Percentiles rank a stretch among this genome's conserved stretches.
Evolutionary conservation across 139 green algal genomes (phyloP).

Genomic region (Closterium sp.): DNA sequence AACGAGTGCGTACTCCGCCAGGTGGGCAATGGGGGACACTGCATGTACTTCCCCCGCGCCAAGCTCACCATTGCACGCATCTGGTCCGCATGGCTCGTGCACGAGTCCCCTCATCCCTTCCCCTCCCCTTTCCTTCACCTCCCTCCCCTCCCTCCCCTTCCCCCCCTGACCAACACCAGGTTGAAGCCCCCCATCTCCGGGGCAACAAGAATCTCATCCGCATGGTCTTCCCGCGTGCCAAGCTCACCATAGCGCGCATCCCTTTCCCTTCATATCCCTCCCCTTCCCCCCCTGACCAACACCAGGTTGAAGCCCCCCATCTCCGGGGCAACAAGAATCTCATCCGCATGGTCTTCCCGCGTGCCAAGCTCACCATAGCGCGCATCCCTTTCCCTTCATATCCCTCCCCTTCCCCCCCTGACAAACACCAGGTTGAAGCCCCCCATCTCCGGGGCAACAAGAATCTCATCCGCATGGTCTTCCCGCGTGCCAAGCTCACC

Average conservation of each 20-base stretch:
- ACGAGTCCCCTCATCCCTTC: not conserved
- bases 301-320: conserved; percentile 5
- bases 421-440: not conserved
- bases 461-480: conserved; percentile 3
- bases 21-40: not conserved
- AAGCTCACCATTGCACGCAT: not conserved
- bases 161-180: not conserved
- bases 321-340: conserved; percentile 11
- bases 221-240: not conserved
- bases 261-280: too few species aligned
- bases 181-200: not conserved
- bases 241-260: not conserved
- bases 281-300: not conserved
- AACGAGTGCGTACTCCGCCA: too few species aligned
- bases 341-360: conserved; percentile 2
- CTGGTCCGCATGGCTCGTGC: conserved; percentile 27
- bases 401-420: not conserved
- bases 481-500: not conserved
- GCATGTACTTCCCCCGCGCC: too few species aligned
- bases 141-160: not conserved
- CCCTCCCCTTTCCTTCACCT: too few species aligned
- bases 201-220: conserved; percentile 19
- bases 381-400: too few species aligned
- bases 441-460: conserved; percentile 11
- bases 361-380: not conserved